A percentile compares a stretch with the other conserved stretches of the same genome.
phyloP scores from a whole-genome alignment of 345 rosid species.

The Citrus hindsii region DNA sequence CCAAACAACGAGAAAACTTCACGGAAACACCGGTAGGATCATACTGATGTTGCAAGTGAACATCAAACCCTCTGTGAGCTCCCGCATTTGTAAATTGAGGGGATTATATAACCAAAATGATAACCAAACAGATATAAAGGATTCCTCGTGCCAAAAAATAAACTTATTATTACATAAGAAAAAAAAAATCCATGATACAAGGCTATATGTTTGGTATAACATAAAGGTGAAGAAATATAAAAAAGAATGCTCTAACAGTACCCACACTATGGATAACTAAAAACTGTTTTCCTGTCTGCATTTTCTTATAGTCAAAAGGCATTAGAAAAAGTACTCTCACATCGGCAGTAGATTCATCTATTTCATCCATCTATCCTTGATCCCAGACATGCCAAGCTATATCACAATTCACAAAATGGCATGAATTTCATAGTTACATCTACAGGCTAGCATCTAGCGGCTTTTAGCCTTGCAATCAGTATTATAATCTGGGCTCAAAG shows the following conservation, averaged over 20 bases:
- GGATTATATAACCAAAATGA: background rate
- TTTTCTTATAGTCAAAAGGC: slow-evolving; percentile 8
- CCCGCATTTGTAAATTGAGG: background rate
- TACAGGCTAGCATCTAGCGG: slow-evolving; percentile 4
- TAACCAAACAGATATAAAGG: background rate
- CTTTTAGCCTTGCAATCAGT: slow-evolving; percentile 7
- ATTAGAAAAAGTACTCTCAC: slow-evolving; percentile 14
- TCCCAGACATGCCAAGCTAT: slow-evolving; percentile 11
- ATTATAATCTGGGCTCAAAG: background rate
- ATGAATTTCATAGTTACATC: slow-evolving; percentile 22
- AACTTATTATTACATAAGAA: slow-evolving; percentile 10
- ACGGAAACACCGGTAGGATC: background rate
- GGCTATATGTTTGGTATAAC: slow-evolving; percentile 21
- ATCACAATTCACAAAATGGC: slow-evolving; percentile 1
- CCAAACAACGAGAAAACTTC: too few species aligned
- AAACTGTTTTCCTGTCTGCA: slow-evolving; percentile 20
- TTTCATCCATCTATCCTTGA: slow-evolving; percentile 4
- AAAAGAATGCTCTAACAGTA: slow-evolving; percentile 42
- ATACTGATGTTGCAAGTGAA: background rate
- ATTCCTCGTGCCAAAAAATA: background rate
- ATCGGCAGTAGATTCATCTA: slow-evolving; percentile 7
- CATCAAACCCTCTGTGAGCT: background rate
- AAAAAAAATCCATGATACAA: slow-evolving; percentile 17
- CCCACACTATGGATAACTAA: slow-evolving; percentile 27
- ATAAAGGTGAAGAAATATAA: slow-evolving; percentile 13